Conservation (phyloP, 495 filamentous ascomycete genomes). For the Platismatia glauca region DNA sequence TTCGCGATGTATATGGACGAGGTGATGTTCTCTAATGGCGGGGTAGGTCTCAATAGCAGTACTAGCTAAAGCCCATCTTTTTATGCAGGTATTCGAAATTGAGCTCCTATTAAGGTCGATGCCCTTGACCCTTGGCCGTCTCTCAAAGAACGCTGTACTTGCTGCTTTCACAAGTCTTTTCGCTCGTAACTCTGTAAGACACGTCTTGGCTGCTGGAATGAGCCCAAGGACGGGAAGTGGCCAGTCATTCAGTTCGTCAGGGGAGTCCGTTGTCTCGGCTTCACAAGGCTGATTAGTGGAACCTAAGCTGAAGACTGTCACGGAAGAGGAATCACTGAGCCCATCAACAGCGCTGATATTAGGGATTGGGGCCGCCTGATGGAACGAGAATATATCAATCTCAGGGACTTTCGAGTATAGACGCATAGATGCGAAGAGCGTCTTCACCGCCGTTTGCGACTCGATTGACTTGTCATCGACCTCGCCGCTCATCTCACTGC, state of each 20-base stretch:
- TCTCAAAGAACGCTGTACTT: slow-evolving; percentile 11
- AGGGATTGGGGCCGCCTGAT: not conserved
- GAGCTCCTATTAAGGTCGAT: not conserved
- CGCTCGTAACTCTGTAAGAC: not conserved
- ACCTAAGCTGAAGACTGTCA: not conserved
- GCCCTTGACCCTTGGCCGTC: slow-evolving; percentile 2
- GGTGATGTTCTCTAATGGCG: not conserved
- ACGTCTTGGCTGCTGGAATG: not conserved
- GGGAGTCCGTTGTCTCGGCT: not conserved
- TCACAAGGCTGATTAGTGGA: not conserved
- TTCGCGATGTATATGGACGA: slow-evolving; percentile 1
- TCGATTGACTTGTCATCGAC: not conserved
- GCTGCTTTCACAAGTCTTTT: slow-evolving; percentile 1
- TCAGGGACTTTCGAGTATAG: not conserved
- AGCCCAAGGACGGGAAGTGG: not conserved
- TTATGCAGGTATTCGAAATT: not conserved
- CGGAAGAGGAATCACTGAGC: not conserved
- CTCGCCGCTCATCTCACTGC: slow-evolving; percentile 9
- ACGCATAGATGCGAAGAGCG: not conserved
- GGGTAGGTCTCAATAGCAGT: slow-evolving; percentile 11
- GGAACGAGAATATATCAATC: not conserved
- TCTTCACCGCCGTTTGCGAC: not conserved
- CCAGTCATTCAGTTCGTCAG: not conserved
- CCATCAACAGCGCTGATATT: not conserved
- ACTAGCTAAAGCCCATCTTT: slow-evolving; percentile 8